Conservation (phyloP, 1,284 basidiomycete species). For the Marasmius sp. region DNA sequence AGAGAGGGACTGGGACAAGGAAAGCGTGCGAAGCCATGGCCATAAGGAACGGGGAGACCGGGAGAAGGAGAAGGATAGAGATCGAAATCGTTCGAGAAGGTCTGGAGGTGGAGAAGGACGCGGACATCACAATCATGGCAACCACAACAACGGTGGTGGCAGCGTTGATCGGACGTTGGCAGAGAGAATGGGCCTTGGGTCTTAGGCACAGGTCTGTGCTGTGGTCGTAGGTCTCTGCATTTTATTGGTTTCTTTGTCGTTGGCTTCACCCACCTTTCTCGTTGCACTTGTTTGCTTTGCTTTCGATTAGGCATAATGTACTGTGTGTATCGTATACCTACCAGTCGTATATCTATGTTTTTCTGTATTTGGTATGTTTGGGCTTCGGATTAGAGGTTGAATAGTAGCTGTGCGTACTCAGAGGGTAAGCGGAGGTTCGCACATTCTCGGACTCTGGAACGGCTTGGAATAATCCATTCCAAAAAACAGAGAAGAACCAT, state of each 20-base stretch:
- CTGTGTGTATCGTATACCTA: neutral
- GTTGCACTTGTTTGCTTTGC: too few species aligned
- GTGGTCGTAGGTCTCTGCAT: neutral
- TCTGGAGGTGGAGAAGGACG: constrained; percentile 21
- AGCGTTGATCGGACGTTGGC: constrained; percentile 71
- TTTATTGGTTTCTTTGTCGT: neutral
- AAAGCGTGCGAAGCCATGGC: constrained; percentile 10
- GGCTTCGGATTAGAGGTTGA: too few species aligned
- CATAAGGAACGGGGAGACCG: constrained; percentile 8
- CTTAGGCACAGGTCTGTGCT: constrained; percentile 16
- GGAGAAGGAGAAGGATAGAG: constrained; percentile 18
- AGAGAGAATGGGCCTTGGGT: constrained; percentile 71
- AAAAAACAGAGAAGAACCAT: too few species aligned
- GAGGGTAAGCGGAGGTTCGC: too few species aligned
- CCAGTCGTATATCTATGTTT: neutral
- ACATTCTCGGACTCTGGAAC: too few species aligned
- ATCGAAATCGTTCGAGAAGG: constrained; percentile 16
- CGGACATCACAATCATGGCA: constrained; percentile 17
- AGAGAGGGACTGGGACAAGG: constrained; percentile 26
- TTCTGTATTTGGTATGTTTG: too few species aligned
- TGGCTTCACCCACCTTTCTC: neutral
- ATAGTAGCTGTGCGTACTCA: too few species aligned
- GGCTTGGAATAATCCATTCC: too few species aligned
- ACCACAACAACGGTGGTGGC: neutral
- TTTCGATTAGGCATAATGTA: neutral